Base-by-base conservation (phyloP, 2,329 filamentous ascomycete species). In the Ophiostoma tasmaniense region DNA sequence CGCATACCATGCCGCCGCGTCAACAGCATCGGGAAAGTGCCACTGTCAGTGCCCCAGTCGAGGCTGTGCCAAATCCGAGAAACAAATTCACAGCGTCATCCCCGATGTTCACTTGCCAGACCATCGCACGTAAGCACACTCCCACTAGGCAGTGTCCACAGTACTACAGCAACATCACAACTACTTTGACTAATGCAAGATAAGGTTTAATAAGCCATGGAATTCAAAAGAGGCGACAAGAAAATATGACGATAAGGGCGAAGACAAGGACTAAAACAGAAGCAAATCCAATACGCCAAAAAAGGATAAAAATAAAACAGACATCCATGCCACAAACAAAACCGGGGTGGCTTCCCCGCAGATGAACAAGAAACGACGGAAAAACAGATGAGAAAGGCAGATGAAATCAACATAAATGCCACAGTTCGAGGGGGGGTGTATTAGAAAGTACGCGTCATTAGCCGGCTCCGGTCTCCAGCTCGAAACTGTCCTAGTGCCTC, bases 271-370 rank as follows among this genome's bases (percentile, higher is more conserved):
- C 17, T 62, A 35, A 42, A 42, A 65, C 37, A 65, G 37, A 17
- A 50, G 17, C 64, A 66, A 66, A 52, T 66, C 64, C 64, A 66
- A 52, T 66, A 52, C 50, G 66, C 66, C 66, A 67, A 67, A 39
- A 61, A 61, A 28, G 61, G 7, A 61, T 14, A 42, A 61, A 39
- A 20, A 14, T 39, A 39, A 39, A 39, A 37, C 35, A 61, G 28
- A 67, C 28, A 67, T n/a, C 50, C 45, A 22, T 59, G 37, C n/a
- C 35, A 45, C 35, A 65, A 13, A 65, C 64, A 39, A 39, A 22
- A 65, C n/a, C 3, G 37, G 22, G 64, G 37, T 65, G 28, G 64
- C 64, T 28, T 45, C 22, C 35, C 25, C 64, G 37, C 64, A 42
- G 39, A 65, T 65, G 35, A 14, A 65, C 14, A 64, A 37, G 33